Evolutionary conservation across 2,329 filamentous ascomycete genomes (phyloP).

Genomic region (Neopestalotiopsis sp.): DNA sequence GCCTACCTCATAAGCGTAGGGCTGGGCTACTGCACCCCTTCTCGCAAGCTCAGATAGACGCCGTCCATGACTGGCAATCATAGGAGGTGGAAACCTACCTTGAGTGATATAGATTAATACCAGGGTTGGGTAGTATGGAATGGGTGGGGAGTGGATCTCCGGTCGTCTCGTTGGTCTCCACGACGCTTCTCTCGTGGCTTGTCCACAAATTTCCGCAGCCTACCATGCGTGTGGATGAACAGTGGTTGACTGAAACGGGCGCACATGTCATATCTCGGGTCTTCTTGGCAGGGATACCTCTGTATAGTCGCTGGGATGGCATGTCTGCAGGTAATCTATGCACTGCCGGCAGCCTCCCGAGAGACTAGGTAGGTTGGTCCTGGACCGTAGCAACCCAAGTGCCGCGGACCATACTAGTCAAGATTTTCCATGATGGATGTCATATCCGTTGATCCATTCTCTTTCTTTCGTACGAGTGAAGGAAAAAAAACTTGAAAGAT

Average conservation of each 20-base stretch:
- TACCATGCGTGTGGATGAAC: slow-evolving; percentile 3
- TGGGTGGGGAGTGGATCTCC: slow-evolving; percentile 7
- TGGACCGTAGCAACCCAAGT: background rate
- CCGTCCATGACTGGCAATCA: background rate
- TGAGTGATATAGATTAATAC: slow-evolving; percentile 18
- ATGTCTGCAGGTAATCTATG: slow-evolving; percentile 7
- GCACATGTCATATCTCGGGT: slow-evolving; percentile 8
- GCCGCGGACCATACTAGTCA: slow-evolving; percentile 2
- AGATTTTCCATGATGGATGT: slow-evolving; percentile 3
- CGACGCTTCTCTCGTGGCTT: background rate
- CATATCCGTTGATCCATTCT: background rate
- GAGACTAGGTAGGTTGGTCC: background rate
- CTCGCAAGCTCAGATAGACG: background rate
- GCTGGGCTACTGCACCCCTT: slow-evolving; percentile 12
- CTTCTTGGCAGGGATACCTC: background rate
- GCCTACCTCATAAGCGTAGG: slow-evolving; percentile 7
- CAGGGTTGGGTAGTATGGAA: slow-evolving; percentile 11
- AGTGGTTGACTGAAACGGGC: slow-evolving; percentile 4
- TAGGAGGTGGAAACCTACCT: slow-evolving; percentile 12
- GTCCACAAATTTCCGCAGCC: slow-evolving; percentile 9
- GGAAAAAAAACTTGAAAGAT: background rate
- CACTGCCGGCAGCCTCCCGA: slow-evolving; percentile 13
- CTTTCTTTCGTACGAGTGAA: background rate
- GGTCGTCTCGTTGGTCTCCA: background rate
- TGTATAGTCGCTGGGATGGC: slow-evolving; percentile 8